Conservation (phyloP, 768 basidiomycete species). For the Boletus sp. region DNA sequence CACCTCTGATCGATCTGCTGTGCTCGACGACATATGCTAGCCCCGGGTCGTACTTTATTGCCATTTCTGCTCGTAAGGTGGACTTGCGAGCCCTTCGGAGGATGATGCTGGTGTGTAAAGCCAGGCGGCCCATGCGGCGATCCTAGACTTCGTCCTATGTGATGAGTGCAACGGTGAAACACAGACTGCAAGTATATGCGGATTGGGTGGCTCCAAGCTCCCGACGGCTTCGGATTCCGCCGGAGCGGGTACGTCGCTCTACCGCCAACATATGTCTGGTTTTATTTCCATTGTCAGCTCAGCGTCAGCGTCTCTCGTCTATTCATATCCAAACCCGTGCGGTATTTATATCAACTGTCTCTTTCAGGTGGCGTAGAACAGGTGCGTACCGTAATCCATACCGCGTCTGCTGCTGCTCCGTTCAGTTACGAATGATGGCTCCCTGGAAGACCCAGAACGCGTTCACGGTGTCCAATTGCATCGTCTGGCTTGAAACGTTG, state of each 20-base stretch:
- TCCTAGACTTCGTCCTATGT: neutral
- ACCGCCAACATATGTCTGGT: neutral
- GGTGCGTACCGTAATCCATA: neutral
- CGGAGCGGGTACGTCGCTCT: neutral
- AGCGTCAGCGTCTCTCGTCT: neutral
- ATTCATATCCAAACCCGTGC: neutral
- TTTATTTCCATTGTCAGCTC: neutral
- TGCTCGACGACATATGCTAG: neutral
- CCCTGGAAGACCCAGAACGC: no score
- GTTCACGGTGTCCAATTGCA: no score
- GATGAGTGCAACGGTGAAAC: neutral
- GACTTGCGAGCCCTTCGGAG: neutral
- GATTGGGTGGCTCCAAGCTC: neutral
- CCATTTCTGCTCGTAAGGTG: neutral
- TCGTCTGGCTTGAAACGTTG: neutral
- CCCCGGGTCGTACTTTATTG: neutral
- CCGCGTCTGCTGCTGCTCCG: neutral
- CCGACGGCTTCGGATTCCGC: neutral
- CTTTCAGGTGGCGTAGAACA: no score
- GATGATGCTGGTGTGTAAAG: neutral
- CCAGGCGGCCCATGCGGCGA: neutral
- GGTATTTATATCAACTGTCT: no score
- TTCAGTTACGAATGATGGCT: neutral
- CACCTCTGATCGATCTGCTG: neutral
- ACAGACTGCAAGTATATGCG: neutral